Evolutionary conservation across 2,329 filamentous ascomycete genomes (phyloP), one percentile per base, ranked within the genome.

Genomic region (Botryotinia calthae): DNA sequence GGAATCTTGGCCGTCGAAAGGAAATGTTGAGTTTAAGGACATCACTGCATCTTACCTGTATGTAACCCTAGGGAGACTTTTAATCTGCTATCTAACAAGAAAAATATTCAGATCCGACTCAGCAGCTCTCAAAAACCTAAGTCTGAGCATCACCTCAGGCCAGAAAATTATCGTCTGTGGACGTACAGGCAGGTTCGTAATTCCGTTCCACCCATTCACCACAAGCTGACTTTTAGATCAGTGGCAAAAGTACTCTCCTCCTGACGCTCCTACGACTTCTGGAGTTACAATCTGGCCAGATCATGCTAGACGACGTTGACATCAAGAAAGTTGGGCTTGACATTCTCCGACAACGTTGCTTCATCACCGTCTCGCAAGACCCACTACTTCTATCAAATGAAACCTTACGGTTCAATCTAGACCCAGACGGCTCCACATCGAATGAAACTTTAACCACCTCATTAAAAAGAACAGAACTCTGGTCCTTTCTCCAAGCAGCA

Each of bases 161-260:
- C 83, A 87, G 75, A 86, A 85, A 73, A 78, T 87, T 7, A 83
- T 85, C 5, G 79, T 89, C 9, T 87, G 85, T 61, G 87, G 88
- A 1, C 84, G 87, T 5, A 89, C 86, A 7, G 87, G 86, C n/a
- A 84, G 83, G 76, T 78, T 31, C 56, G 72, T 74, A 2, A 44
- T 25, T 69, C 7, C 18, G 7, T 20, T 56, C 6, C 34, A n/a
- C 54, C 20, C 6, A 46, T 22, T 22, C 6, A 14, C 22, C 22
- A 31, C 31, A 62, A 10, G 2, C 28, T 68, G 4, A 68, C 16
- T 5, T 46, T 44, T 4, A 44, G 14, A 31, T 12, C 40, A 73
- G 65, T 46, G 46, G 58, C 34, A 73, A 73, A 54, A 73, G 71
- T 31, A 61, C 65, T 20, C 46, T 73, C 7, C 44, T 73, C 8